Conservation (phyloP, 345 rosid species). For the Hibiscus trionum region DNA sequence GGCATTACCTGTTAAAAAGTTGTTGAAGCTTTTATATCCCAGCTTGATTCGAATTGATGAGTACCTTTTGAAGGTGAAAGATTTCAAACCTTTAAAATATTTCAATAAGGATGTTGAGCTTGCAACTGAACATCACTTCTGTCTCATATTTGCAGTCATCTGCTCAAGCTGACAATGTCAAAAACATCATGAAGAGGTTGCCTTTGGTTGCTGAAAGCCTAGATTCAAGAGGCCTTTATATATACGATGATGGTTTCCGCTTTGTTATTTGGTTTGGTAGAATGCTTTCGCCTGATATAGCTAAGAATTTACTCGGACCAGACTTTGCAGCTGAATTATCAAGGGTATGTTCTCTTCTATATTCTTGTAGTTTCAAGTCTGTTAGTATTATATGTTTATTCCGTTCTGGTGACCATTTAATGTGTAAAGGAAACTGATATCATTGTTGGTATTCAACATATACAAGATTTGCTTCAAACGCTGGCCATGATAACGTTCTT, state of each 20-base stretch:
- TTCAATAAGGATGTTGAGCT: not conserved
- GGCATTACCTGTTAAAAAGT: constrained; percentile 83
- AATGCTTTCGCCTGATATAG: constrained; percentile 80
- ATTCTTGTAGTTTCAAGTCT: not conserved
- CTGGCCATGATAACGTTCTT: not conserved
- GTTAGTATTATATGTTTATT: not conserved
- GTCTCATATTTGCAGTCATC: constrained; percentile 58
- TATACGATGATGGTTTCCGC: constrained; percentile 84
- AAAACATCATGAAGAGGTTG: constrained; percentile 37
- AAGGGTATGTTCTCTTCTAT: constrained; percentile 41
- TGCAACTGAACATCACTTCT: constrained; percentile 7
- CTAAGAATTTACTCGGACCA: constrained; percentile 74
- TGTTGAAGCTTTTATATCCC: constrained; percentile 87
- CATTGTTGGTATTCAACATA: not conserved
- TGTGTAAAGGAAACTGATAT: not conserved
- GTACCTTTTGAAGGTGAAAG: constrained; percentile 61
- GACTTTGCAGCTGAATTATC: constrained; percentile 92
- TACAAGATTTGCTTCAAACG: not conserved
- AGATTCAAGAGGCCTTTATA: constrained; percentile 88
- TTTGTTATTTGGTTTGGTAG: constrained; percentile 91
- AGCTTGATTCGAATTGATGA: constrained; percentile 76
- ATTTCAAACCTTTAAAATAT: not conserved
- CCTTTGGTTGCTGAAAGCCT: constrained; percentile 76
- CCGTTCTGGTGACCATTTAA: not conserved
- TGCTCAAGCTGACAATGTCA: constrained; percentile 32